A percentile compares a stretch with the other conserved stretches of the same genome.
phyloP scores from a whole-genome alignment of 2,329 filamentous ascomycete species.

The Dothiorella sarmentorum region DNA sequence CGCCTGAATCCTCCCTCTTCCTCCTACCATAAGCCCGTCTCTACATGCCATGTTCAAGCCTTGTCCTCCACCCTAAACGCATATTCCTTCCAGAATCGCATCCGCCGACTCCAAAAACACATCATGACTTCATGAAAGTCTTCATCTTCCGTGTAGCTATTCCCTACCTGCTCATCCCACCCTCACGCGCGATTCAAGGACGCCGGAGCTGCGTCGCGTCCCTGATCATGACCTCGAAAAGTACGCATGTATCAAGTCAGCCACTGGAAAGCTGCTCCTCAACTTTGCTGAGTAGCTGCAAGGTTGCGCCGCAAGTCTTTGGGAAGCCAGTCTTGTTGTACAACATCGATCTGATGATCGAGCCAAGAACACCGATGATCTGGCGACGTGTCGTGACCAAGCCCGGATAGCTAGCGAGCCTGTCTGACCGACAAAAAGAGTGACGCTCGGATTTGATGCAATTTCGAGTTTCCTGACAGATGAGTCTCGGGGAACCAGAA shows the following conservation, averaged over 20 bases:
- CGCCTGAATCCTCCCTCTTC: background rate
- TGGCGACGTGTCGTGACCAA: background rate
- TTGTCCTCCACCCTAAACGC: background rate
- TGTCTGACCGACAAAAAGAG: background rate
- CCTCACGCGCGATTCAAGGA: background rate
- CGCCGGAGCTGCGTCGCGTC: background rate
- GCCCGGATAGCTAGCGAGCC: background rate
- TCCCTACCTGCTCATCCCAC: background rate
- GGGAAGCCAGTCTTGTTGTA: background rate
- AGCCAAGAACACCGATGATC: background rate
- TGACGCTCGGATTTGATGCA: background rate
- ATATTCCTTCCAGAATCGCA: background rate
- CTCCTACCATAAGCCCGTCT: background rate
- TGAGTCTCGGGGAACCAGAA: background rate
- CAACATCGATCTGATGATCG: background rate
- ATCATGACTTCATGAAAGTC: background rate
- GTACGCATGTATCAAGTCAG: background rate
- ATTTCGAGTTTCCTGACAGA: background rate
- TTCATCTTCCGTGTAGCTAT: background rate
- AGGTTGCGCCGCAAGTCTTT: background rate
- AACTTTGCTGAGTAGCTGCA: background rate
- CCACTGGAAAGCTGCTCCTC: background rate
- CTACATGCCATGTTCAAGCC: constrained; percentile 1
- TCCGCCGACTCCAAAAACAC: background rate
- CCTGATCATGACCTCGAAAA: background rate